Percentiles rank a stretch among this genome's conserved stretches.
phyloP scores from a whole-genome alignment of 805 yeast genomes.

The Starmerella bombi region DNA sequence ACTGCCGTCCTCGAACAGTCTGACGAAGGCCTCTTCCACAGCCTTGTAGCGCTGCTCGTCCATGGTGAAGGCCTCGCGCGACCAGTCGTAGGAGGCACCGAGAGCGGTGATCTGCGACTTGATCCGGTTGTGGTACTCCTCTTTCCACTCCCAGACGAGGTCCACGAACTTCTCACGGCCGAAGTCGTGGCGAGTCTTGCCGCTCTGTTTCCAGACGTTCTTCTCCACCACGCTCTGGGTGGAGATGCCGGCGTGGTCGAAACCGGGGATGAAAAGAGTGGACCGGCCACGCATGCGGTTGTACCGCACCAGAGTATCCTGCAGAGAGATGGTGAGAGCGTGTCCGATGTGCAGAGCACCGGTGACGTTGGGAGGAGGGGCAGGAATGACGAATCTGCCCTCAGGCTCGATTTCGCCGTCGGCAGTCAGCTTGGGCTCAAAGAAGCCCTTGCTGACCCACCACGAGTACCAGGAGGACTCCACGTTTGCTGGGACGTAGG shows the following conservation, averaged over 20 bases:
- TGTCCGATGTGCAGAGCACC: constrained; percentile 99
- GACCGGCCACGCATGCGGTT: constrained; percentile 97
- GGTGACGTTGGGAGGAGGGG: constrained; percentile 99
- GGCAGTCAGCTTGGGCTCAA: constrained; percentile 69
- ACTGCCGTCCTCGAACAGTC: constrained; percentile 84
- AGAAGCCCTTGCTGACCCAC: constrained; percentile 86
- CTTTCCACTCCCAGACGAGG: constrained; percentile 98
- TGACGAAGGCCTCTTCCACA: constrained; percentile 82
- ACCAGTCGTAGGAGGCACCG: constrained; percentile 97
- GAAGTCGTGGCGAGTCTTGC: constrained; percentile 83
- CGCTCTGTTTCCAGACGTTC: constrained; percentile 76
- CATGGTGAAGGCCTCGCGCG: constrained; percentile 85
- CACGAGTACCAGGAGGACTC: constrained; percentile 96
- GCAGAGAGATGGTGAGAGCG: constrained; percentile 88
- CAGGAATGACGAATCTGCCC: constrained; percentile 81
- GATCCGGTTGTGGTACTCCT: constrained; percentile 76
- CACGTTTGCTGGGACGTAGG: constrained; percentile 82
- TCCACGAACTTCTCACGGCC: constrained; percentile 83
- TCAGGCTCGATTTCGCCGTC: constrained; percentile 68
- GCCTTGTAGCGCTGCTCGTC: constrained; percentile 65
- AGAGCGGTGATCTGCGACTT: constrained; percentile 69
- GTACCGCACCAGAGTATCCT: constrained; percentile 83
- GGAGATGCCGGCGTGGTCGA: constrained; percentile 98
- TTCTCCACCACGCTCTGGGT: constrained; percentile 98
- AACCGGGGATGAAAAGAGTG: constrained; percentile 84